phyloP scores from a whole-genome alignment of 1,284 basidiomycete genomes.

The Cryptococcus jaspeensis region DNA sequence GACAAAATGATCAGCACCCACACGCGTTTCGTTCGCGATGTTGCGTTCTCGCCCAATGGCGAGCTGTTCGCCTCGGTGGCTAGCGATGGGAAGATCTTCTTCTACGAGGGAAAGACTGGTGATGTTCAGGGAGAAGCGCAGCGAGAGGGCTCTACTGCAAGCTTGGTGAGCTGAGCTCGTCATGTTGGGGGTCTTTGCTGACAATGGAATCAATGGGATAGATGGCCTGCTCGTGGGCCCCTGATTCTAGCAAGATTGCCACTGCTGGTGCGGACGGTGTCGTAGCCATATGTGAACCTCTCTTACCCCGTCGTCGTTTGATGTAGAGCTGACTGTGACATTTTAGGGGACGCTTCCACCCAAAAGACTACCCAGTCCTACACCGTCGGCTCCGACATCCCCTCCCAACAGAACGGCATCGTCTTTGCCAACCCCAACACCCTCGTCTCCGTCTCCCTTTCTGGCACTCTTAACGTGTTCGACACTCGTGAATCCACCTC shows the following conservation, averaged over 20 bases:
- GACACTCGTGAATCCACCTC: slow-evolving; percentile 69
- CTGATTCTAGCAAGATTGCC: slow-evolving; percentile 68
- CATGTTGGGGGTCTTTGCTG: background rate
- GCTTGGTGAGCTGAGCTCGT: slow-evolving; percentile 61
- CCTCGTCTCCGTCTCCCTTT: slow-evolving; percentile 81
- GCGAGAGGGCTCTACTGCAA: slow-evolving; percentile 57
- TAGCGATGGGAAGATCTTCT: slow-evolving; percentile 80
- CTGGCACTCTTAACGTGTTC: slow-evolving; percentile 79
- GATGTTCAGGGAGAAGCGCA: slow-evolving; percentile 68
- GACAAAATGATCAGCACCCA: slow-evolving; percentile 88
- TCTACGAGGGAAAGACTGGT: slow-evolving; percentile 90
- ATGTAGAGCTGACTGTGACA: background rate
- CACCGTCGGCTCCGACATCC: slow-evolving; percentile 67
- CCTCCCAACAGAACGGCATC: slow-evolving; percentile 82
- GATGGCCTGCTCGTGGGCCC: slow-evolving; percentile 76
- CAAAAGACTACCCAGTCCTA: slow-evolving; percentile 67
- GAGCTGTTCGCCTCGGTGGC: slow-evolving; percentile 85
- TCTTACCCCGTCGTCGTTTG: background rate
- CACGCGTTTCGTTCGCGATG: slow-evolving; percentile 90
- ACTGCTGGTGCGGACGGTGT: slow-evolving; percentile 87
- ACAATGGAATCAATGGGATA: slow-evolving; percentile 37
- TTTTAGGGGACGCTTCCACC: slow-evolving; percentile 73
- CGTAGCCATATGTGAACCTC: slow-evolving; percentile 73
- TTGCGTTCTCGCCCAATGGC: slow-evolving; percentile 78
- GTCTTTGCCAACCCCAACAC: slow-evolving; percentile 71